These are phyloP conservation scores for Isabelozyma pseudorhagii DNA, from an alignment of 805 yeast species.

Conservation along the genomic window DNA sequence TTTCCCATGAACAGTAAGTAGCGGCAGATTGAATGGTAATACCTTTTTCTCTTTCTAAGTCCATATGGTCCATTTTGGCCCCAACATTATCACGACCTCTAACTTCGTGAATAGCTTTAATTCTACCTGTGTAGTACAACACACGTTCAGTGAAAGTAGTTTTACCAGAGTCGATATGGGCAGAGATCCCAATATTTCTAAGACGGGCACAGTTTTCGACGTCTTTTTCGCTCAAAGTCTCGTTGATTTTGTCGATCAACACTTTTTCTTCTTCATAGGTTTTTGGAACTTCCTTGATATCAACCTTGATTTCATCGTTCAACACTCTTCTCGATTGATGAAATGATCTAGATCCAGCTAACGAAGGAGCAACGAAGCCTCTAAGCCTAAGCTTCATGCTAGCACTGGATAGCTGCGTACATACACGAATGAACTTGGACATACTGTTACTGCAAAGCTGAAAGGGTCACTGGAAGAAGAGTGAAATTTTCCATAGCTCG, in stretches of 20 bases:
- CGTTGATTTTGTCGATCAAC: slow-evolving; percentile 56
- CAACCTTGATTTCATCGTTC: slow-evolving; percentile 6
- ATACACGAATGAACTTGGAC: background rate
- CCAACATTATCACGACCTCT: slow-evolving; percentile 97
- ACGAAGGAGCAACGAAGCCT: background rate
- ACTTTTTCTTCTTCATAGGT: slow-evolving; percentile 75
- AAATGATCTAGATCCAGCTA: background rate
- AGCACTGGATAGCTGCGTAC: background rate
- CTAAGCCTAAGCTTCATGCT: background rate
- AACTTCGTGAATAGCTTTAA: slow-evolving; percentile 94
- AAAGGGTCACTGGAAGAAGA: background rate
- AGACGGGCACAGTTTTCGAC: slow-evolving; percentile 49
- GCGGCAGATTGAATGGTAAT: slow-evolving; percentile 99
- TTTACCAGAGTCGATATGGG: slow-evolving; percentile 97
- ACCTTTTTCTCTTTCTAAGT: slow-evolving; percentile 96
- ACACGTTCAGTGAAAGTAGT: slow-evolving; percentile 98
- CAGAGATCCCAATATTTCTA: slow-evolving; percentile 96
- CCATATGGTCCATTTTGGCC: slow-evolving; percentile 99
- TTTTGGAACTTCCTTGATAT: slow-evolving; percentile 17
- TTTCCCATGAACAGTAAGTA: slow-evolving; percentile 95
- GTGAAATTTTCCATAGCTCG: background rate
- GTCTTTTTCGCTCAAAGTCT: slow-evolving; percentile 50
- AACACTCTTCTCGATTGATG: background rate
- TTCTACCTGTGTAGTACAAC: slow-evolving; percentile 91
- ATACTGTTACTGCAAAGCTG: background rate